Evolutionary conservation across 2,329 filamentous ascomycete species (phyloP), one percentile per base, ranked within the genome.

Genomic region (Aspergillus neoniger): DNA sequence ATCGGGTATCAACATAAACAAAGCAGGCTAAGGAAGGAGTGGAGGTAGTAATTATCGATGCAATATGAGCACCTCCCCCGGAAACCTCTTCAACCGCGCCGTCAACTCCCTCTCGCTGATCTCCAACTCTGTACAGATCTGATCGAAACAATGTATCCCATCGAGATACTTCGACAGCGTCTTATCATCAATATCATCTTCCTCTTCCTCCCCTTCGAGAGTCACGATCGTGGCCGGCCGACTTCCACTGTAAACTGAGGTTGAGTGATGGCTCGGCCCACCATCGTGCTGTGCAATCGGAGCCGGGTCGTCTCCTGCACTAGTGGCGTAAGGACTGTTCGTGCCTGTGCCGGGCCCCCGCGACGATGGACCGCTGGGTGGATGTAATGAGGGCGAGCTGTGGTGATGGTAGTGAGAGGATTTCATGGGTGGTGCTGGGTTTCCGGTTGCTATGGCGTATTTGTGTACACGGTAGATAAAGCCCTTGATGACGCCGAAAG

Each of bases 401-500:
- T 43, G 43, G 58, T 63, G 50, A 60, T 62, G 50, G 59, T 62
- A 54, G 65, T 57, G 30, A 4, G 65, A 68, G 12, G 69, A 67
- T 23, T 71, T 71, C 9, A 67, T 53, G 15, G 63, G 62, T 2
- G 69, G 70, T 0, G 72, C 68, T 1, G 74, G 70, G 39, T 76
- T 67, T 1, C 74, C 69, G 5, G 78, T 76, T 48, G 77, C 72
- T 65, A 96, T 86, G 28, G 92, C 90, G 73, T 96, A 96, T 74
- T 95, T 96, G 79, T 98, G 92, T 43, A 97, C 89, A 36, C 95
- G 87, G 76, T 97, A 97, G 23, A 99, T 79, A 67, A 96, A 91
- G 15, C 94, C 93, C 78, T 98, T 98, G 75, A 98, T 96, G 61
- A 97, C 85, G 59, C 94, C 95, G 71, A 98, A 99, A 61, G 96